A percentile compares a stretch with the other conserved stretches of the same genome.
phyloP scores from a whole-genome alignment of 116 monocot species.

The Phalaenopsis hybrid region DNA sequence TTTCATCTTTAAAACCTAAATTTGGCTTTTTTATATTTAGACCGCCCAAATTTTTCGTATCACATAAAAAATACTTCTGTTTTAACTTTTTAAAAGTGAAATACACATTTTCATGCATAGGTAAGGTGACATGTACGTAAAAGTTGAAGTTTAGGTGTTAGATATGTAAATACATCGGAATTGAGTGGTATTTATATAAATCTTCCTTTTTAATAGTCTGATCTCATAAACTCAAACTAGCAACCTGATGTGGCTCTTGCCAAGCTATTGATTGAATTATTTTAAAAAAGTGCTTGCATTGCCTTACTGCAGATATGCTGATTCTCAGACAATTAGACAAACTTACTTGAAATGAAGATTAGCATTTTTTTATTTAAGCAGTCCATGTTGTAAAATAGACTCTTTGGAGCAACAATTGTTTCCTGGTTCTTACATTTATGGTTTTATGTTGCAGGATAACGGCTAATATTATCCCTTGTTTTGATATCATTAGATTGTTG shows the following conservation, averaged over 20 bases:
- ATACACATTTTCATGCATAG: no score
- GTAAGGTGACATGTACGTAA: no score
- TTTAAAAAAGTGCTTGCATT: background rate
- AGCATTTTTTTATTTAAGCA: background rate
- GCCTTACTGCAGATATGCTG: background rate
- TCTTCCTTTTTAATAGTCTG: background rate
- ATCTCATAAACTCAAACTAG: background rate
- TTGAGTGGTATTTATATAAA: no score
- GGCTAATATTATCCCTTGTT: constrained; percentile 8
- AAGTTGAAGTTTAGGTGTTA: no score
- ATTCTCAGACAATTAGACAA: background rate
- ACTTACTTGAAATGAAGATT: background rate
- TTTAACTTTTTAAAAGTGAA: no score
- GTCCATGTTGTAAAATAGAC: background rate
- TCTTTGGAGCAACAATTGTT: background rate
- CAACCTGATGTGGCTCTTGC: background rate
- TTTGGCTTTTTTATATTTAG: no score
- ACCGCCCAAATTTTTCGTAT: no score
- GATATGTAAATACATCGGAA: no score
- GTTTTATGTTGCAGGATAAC: background rate
- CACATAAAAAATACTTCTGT: no score
- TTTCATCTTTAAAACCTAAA: no score
- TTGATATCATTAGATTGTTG: constrained; percentile 39
- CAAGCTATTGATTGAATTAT: no score
- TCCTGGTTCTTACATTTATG: background rate